Evolutionary conservation across 805 yeast species (phyloP), one percentile per base, ranked within the genome.

Genomic region (Sugiyamaella valdiviana): DNA sequence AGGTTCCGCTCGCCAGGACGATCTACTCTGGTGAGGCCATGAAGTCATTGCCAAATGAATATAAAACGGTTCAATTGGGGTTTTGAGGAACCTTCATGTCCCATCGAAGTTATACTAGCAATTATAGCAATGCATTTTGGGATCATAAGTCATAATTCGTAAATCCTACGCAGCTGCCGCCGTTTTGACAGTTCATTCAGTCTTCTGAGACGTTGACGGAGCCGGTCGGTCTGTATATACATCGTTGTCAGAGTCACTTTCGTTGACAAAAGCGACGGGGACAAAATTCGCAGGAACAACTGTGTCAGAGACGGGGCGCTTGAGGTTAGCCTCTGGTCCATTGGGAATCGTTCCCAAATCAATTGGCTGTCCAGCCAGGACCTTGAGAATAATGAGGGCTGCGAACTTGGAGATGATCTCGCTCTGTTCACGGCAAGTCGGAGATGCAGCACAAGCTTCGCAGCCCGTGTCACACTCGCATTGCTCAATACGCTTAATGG

Each of bases 381-480:
- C 60, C 14, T 82, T 80, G 14, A 90, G 58, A 5, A 91, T 78
- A 1, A 91, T 72, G 12, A 77, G 66, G 0, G 96, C 88, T 0
- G 93, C 98, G 10, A 85, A 83, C 58, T 91, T 93, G 0, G 97
- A 88, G 53, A 91, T 68, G 5, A 93, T 98, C 46, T 83, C 68
- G 60, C 83, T 80, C 55, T 77, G 76, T 64, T 93, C 99, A 48
- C 80, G 79, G 66, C 99, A 93, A 46, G 77, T 78, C 0, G 85
- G 69, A 1, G 86, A 83, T 2, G 93, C 85, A n/a, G 89, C 83
- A 69, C 99, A 93, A 41, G 79, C 77, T 0, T 95, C 95, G 59
- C 91, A 84, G 0, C 91, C 91, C 58, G 66, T 64, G 2, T 64
- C 69, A 41, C 81, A 81, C 1, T 73, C 72, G 63, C 99, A 93